Conservation (phyloP, 192 early-diverging fungal species). For the Backusella psychrophila region DNA sequence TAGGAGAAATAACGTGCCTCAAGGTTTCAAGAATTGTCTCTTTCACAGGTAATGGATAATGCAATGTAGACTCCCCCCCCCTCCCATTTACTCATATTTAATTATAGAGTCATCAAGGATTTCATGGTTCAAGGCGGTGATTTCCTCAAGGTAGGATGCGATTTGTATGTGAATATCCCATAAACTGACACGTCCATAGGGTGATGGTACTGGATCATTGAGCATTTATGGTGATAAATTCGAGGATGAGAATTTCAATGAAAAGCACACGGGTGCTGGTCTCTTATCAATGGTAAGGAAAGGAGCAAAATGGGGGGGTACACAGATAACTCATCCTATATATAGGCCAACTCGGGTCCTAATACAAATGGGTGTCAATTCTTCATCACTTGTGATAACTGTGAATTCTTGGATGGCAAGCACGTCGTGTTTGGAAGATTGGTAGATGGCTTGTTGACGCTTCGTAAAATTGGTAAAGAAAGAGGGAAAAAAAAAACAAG, state of each 20-base stretch:
- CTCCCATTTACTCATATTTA: too few relatives aligned
- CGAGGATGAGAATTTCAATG: conserved; percentile 81
- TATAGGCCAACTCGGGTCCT: conserved; percentile 77
- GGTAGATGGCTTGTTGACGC: conserved; percentile 81
- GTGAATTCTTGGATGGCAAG: conserved; percentile 85
- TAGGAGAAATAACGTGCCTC: conserved; percentile 73
- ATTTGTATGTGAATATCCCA: background rate
- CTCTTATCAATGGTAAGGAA: conserved; percentile 79
- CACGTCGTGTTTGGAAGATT: conserved; percentile 89
- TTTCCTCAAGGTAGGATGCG: conserved; percentile 60
- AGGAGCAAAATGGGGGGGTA: background rate
- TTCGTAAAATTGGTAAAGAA: conserved; percentile 73
- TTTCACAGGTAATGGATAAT: conserved; percentile 64
- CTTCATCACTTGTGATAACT: conserved; percentile 88
- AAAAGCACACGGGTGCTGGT: conserved; percentile 84
- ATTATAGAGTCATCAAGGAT: conserved; percentile 75
- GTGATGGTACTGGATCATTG: conserved; percentile 83
- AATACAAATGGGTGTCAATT: conserved; percentile 92
- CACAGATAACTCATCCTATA: background rate
- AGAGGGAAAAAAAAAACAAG: background rate
- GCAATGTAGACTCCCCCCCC: too few relatives aligned
- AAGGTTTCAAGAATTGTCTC: conserved; percentile 79
- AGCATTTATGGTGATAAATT: conserved; percentile 84
- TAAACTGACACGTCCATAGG: conserved; percentile 23
- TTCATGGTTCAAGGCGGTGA: conserved; percentile 96